Evolutionary conservation across 1,139 yeast genomes (phyloP).

Genomic region (Blastobotrys arbuscula): DNA sequence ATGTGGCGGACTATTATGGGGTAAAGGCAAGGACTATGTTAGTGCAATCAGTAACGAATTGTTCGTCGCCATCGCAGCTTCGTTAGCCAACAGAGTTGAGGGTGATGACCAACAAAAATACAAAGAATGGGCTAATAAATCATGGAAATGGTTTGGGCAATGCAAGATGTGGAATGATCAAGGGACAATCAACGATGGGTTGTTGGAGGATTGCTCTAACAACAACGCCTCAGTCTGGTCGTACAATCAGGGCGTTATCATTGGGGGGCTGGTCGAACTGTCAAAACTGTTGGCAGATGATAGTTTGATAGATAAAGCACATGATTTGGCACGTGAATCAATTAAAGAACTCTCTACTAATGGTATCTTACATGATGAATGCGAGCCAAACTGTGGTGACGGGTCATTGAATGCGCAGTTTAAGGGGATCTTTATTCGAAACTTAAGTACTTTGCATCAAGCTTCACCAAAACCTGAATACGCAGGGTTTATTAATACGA

Average conservation of each 20-base stretch:
- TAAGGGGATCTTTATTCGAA: constrained; percentile 21
- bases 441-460: constrained; percentile 14
- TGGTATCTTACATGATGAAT: constrained; percentile 18
- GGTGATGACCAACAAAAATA: constrained; percentile 11
- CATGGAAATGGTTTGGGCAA: constrained; percentile 17
- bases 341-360: constrained; percentile 12
- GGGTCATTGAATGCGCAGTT: constrained; percentile 15
- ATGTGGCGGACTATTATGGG: constrained; percentile 21
- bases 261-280: constrained; percentile 20
- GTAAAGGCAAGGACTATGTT: constrained; percentile 15
- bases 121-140: constrained; percentile 17
- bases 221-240: constrained; percentile 19
- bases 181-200: constrained; percentile 18
- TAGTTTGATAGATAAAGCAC: constrained; percentile 12
- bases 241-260: constrained; percentile 21
- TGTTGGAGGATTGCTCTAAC: constrained; percentile 15
- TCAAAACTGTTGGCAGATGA: constrained; percentile 11
- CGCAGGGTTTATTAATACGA: constrained; percentile 7
- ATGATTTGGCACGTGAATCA: constrained; percentile 15
- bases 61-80: constrained; percentile 15
- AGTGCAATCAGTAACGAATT: constrained; percentile 21
- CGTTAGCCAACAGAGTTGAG: constrained; percentile 15
- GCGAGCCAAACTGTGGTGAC: constrained; percentile 21
- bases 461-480: constrained; percentile 10
- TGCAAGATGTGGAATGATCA: constrained; percentile 15